phyloP scores from a whole-genome alignment of 1,284 basidiomycete genomes.

The Moesziomyces sp. region DNA sequence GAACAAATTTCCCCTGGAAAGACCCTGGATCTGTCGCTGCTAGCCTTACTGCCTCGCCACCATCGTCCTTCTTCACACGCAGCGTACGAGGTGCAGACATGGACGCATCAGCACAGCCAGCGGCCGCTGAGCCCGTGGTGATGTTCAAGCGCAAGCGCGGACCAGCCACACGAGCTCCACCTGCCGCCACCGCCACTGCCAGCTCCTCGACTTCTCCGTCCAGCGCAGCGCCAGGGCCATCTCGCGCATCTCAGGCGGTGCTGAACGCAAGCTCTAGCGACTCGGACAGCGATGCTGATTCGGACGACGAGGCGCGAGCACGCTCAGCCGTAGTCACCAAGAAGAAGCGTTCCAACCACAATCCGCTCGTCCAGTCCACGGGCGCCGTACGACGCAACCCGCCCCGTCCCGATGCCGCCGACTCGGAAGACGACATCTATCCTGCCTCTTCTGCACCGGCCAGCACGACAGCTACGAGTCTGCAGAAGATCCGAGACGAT shows the following conservation, averaged over 20 bases:
- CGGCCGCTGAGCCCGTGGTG: constrained; percentile 6
- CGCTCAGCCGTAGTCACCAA: constrained; percentile 33
- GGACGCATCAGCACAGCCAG: constrained; percentile 6
- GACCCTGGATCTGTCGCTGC: constrained; percentile 3
- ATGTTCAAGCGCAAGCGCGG: constrained; percentile 46
- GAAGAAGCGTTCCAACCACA: constrained; percentile 28
- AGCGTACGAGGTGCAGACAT: neutral
- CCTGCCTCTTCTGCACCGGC: neutral
- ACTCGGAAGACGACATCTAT: constrained; percentile 10
- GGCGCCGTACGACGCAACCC: constrained; percentile 16
- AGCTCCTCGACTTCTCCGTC: constrained; percentile 1
- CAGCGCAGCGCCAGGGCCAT: constrained; percentile 14
- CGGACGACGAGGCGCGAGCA: constrained; percentile 1
- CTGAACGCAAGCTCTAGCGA: constrained; percentile 3
- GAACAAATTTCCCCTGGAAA: constrained; percentile 5
- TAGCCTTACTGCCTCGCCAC: constrained; percentile 7
- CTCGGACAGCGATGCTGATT: constrained; percentile 11
- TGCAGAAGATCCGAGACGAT: constrained; percentile 63
- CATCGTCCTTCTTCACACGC: neutral
- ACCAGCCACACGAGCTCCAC: constrained; percentile 4
- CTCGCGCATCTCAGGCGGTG: constrained; percentile 7
- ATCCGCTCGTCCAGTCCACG: constrained; percentile 38
- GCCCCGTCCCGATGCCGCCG: constrained; percentile 6
- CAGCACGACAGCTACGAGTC: constrained; percentile 1
- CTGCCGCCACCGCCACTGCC: constrained; percentile 6